A percentile compares a stretch with the other conserved stretches of the same genome.
phyloP scores from a whole-genome alignment of 768 basidiomycete genomes.

The Pisolithus albus region DNA sequence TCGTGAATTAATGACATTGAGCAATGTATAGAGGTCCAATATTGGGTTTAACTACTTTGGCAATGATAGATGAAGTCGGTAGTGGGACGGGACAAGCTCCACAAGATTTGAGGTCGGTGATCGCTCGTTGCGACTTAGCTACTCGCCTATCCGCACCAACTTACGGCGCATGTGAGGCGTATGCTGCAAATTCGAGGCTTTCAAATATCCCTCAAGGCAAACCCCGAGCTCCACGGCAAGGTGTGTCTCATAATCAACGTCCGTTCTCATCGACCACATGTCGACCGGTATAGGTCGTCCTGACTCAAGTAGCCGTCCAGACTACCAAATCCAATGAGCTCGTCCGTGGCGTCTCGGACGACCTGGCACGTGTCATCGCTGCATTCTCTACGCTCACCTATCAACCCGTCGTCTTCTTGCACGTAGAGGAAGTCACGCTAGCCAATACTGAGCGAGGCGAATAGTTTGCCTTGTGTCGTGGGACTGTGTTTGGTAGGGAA shows the following conservation, averaged over 20 bases:
- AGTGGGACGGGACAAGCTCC: slow-evolving; percentile 84
- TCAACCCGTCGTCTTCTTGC: slow-evolving; percentile 80
- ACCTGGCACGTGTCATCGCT: slow-evolving; percentile 73
- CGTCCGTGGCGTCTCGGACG: slow-evolving; percentile 65
- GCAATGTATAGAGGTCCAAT: too few species aligned
- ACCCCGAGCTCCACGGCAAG: slow-evolving; percentile 73
- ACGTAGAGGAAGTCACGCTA: slow-evolving; percentile 81
- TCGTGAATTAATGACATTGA: background rate
- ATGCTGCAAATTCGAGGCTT: slow-evolving; percentile 75
- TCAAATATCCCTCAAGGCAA: slow-evolving; percentile 75
- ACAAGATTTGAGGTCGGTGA: slow-evolving; percentile 60
- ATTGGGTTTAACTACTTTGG: too few species aligned
- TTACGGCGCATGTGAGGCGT: slow-evolving; percentile 44
- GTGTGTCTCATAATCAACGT: slow-evolving; percentile 24
- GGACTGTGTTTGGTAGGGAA: background rate
- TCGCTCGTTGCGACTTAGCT: background rate
- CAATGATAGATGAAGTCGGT: slow-evolving; percentile 58
- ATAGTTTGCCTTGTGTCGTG: slow-evolving; percentile 10
- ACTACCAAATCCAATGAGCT: slow-evolving; percentile 72
- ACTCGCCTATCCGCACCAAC: too few species aligned
- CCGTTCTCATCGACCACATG: background rate
- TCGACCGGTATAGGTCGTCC: slow-evolving; percentile 46
- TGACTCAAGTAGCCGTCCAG: slow-evolving; percentile 83
- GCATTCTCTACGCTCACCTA: slow-evolving; percentile 80
- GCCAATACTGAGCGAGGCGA: slow-evolving; percentile 79